Conservation (phyloP, 1,284 basidiomycete genomes). For the Apiotrichum gamsii region DNA sequence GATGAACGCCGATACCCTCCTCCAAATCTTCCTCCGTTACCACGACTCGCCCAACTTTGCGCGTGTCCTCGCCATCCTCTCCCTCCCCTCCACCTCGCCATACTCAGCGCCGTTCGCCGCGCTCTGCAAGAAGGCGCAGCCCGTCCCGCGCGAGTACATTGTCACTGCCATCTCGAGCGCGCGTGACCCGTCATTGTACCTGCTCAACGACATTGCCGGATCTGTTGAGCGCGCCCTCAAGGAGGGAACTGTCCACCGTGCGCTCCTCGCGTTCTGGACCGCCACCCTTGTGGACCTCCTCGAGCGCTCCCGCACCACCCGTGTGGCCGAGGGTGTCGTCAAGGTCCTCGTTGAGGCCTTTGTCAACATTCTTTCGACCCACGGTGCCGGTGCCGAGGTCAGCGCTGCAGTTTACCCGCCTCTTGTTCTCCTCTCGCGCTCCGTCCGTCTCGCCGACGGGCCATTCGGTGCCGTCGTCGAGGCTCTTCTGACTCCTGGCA, state of each 20-base stretch:
- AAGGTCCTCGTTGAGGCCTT: slow-evolving; percentile 45
- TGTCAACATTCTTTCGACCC: slow-evolving; percentile 29
- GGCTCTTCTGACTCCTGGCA: slow-evolving; percentile 31
- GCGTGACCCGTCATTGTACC: slow-evolving; percentile 56
- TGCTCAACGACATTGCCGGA: slow-evolving; percentile 59
- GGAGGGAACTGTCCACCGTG: slow-evolving; percentile 57
- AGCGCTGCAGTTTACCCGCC: slow-evolving; percentile 46
- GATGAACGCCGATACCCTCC: slow-evolving; percentile 76
- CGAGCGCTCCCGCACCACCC: slow-evolving; percentile 40
- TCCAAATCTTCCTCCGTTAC: slow-evolving; percentile 85
- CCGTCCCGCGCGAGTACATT: slow-evolving; percentile 69
- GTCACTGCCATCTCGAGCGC: slow-evolving; percentile 52
- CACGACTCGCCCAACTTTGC: slow-evolving; percentile 92
- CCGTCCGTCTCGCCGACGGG: slow-evolving; percentile 37
- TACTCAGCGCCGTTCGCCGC: slow-evolving; percentile 57
- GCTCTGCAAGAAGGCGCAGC: slow-evolving; percentile 66
- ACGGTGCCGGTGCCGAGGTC: slow-evolving; percentile 35
- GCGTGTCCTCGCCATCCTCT: slow-evolving; percentile 82
- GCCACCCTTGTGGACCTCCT: slow-evolving; percentile 75
- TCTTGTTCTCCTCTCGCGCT: slow-evolving; percentile 42
- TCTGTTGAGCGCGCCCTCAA: slow-evolving; percentile 53
- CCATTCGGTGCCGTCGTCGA: slow-evolving; percentile 38
- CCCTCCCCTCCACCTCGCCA: slow-evolving; percentile 52
- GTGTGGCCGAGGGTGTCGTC: slow-evolving; percentile 35
- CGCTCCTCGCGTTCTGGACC: slow-evolving; percentile 77